Evolutionary conservation across 345 rosid species (phyloP), one percentile per base, ranked within the genome.

Genomic region (Leavenworthia alabamica): DNA sequence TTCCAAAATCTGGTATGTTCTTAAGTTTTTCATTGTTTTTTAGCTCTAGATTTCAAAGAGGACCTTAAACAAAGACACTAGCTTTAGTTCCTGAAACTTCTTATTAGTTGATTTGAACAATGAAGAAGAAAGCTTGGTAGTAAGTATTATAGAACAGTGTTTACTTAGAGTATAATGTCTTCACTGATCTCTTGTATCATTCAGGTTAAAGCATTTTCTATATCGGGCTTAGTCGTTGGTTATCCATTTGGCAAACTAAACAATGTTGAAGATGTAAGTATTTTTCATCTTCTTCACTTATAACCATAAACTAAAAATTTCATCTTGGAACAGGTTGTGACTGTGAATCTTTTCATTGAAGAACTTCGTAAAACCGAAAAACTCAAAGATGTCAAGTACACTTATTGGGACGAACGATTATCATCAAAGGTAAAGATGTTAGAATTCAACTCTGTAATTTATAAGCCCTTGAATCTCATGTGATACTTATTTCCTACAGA

Each of bases 161-260:
- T n/a, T n/a, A n/a, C n/a, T n/a, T n/a, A n/a, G n/a, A n/a, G n/a
- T n/a, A n/a, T n/a, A n/a, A n/a, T 56, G 11, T 4, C 31, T 64
- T 51, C 16, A 13, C 48, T 54, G 11, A 17, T 17, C 16, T 52
- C 4, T 17, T 32, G 11, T 11, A n/a, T 43, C 31, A 7, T 77
- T 72, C 90, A 89, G 90, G 71, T 82, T 37, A 81, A 84, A 56
- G 77, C 85, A 70, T 75, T 80, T 68, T 80, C 83, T 14, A 43
- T 93, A 45, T 61, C 43, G 1, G 96, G 97, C 23, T 89, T 87
- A 60, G 64, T 87, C 33, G 85, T 93, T 66, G 97, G 95, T 66
- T 67, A 64, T 68, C 97, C 97, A 17, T 67, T 71, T 40, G 79
- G 77, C 29, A 79, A 79, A 75, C 65, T 40, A 3, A 60, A 56